These are phyloP conservation scores for Tricholoma flavovirens DNA, from an alignment of 768 basidiomycete genomes.

Conservation along the genomic window DNA sequence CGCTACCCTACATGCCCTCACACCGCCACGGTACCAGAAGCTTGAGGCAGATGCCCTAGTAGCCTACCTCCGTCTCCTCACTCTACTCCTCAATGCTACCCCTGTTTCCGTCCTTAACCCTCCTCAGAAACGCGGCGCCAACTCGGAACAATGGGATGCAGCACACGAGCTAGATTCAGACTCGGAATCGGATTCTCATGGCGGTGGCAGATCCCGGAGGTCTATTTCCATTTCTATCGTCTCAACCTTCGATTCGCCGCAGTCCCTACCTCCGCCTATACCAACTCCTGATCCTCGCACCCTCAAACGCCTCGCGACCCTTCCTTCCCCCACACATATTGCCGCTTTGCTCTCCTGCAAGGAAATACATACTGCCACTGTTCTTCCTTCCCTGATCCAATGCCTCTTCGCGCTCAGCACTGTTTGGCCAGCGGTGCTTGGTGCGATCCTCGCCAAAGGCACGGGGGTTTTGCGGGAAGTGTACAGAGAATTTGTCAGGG, in stretches of 20 bases:
- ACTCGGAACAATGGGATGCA: slow-evolving; percentile 10
- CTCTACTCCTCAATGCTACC: slow-evolving; percentile 44
- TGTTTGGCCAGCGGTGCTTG: slow-evolving; percentile 55
- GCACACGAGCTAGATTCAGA: slow-evolving; percentile 36
- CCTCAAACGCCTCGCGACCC: slow-evolving; percentile 52
- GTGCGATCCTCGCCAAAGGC: slow-evolving; percentile 50
- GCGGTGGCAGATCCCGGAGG: slow-evolving; percentile 29
- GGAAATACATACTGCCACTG: slow-evolving; percentile 25
- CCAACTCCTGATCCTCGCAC: slow-evolving; percentile 55
- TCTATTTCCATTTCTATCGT: slow-evolving; percentile 32
- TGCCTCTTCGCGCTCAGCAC: slow-evolving; percentile 54
- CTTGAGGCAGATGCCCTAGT: slow-evolving; percentile 40
- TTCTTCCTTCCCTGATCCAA: slow-evolving; percentile 43
- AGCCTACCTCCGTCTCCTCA: slow-evolving; percentile 50
- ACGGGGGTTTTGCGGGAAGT: slow-evolving; percentile 70
- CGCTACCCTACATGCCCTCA: slow-evolving; percentile 67
- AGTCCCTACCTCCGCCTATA: slow-evolving; percentile 19
- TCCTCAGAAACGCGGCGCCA: not conserved
- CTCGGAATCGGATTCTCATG: slow-evolving; percentile 25
- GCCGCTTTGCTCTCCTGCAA: slow-evolving; percentile 40
- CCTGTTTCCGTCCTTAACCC: slow-evolving; percentile 50
- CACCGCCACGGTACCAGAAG: slow-evolving; percentile 51
- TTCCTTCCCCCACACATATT: slow-evolving; percentile 51
- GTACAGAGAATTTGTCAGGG: slow-evolving; percentile 61
- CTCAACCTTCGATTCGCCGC: slow-evolving; percentile 23